phyloP scores from a whole-genome alignment of 176 grass and related monocot species.

The Tillandsia fasciculata region DNA sequence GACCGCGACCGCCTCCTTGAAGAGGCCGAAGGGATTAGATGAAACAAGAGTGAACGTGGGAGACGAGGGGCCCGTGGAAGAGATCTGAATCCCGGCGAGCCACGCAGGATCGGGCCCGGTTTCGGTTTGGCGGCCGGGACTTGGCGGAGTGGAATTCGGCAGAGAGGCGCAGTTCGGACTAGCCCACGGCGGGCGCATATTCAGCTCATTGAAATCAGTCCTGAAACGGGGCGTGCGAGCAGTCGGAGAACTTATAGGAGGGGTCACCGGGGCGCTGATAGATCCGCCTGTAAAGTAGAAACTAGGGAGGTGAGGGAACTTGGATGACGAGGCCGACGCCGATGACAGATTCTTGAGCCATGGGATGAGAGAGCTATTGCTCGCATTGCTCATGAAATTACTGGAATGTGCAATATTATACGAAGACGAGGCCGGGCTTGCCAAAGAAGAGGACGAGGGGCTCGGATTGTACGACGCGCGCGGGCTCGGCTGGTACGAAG shows the following conservation, averaged over 20 bases:
- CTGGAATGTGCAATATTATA: constrained; percentile 33
- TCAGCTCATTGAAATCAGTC: constrained; percentile 34
- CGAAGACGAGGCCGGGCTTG: constrained; percentile 37
- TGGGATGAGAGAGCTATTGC: constrained; percentile 38
- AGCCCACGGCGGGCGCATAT: constrained; percentile 26
- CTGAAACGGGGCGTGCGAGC: constrained; percentile 19
- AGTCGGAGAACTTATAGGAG: constrained; percentile 37
- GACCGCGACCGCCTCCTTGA: constrained; percentile 21
- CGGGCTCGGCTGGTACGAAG: constrained; percentile 38
- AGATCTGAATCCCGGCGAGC: constrained; percentile 48
- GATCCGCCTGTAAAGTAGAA: constrained; percentile 29
- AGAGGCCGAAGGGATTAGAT: constrained; percentile 34
- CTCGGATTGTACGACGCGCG: constrained; percentile 41
- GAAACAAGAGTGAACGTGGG: constrained; percentile 42
- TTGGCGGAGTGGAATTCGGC: constrained; percentile 39
- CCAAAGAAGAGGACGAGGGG: constrained; percentile 50
- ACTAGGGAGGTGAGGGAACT: constrained; percentile 56
- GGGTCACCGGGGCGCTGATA: constrained; percentile 51
- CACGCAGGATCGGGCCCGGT: constrained; percentile 33
- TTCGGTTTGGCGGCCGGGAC: constrained; percentile 24
- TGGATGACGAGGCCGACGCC: constrained; percentile 36
- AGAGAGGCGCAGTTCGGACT: constrained; percentile 44
- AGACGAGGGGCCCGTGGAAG: constrained; percentile 41
- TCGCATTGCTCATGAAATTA: constrained; percentile 21
- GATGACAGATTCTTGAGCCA: constrained; percentile 50